Base-by-base conservation (phyloP, 179 eudicot species). In the Camellia oleifera region DNA sequence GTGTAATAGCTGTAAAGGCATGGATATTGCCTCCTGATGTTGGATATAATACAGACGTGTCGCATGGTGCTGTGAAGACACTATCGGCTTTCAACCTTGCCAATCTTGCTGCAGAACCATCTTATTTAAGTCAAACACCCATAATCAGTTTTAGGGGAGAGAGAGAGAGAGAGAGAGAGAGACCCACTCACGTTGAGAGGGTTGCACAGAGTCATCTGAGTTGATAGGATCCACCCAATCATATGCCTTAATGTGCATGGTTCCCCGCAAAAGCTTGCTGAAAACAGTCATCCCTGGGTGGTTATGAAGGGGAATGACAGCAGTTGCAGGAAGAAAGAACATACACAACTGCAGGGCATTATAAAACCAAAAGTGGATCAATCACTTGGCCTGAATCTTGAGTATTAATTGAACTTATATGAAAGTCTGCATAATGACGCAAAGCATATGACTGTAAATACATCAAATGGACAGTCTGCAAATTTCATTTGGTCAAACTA, bases 281-380 rank as follows among this genome's bases (percentile, higher is more conserved):
- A 90, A 92, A 83, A 90, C 96, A 4, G 96, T 90, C 94, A 92
- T 90, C 74, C 81, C 93, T 0, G 96, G 96, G 84, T 92, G 96
- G 77, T 92, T 90, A 80, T 92, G 96, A 73, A 92, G 88, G 20
- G 96, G 95, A 78, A 92, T 92, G 75, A 90, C 89, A 62, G 83
- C 89, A n/a, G 82, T 72, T 69, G 91, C 84, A 32, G 97, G 97
- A 56, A 95, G 87, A 83, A 90, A 90, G 87, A 94, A 91, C 46
- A 94, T 85, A 50, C 85, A 72, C 73, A 88, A 10, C 91, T 88
- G 86, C 83, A 81, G 18, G 69, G 8, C 18, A 74, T 32, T 58
- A 26, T 52, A 71, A 61, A 20, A 48, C 42, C 48, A 42, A 42
- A 18, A 40, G 15, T 13, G 11, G 48, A 68, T 68, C 74, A 77